Base-by-base conservation (phyloP, 176 grass and related monocot species). In the Rhynchospora tenuis region DNA sequence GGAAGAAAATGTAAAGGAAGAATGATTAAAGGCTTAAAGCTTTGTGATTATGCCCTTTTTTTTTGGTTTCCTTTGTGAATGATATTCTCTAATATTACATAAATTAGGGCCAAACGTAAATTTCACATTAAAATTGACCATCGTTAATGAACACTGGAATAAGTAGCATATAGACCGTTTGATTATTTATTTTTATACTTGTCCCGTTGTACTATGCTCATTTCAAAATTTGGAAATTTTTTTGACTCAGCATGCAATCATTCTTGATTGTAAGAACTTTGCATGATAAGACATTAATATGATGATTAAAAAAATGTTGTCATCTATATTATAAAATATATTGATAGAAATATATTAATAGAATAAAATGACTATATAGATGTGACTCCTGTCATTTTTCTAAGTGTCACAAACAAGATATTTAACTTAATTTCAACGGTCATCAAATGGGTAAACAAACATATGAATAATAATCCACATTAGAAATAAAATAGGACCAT, bases 1-100 rank as follows among this genome's bases (percentile, higher is more conserved):
- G 73, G 73, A 76, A 76, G 46, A 54, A 75, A 54, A 16, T 76
- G 73, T 55, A 76, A 50, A 76, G 73, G 73, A 31, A 77, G 73
- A 77, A 77, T 77, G 72, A 20, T 15, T 74, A 33, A 66, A n/a
- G n/a, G 33, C 5, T 59, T 23, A 69, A 52, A 75, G 47, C 46
- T 52, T 26, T 28, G 47, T 55, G 22, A 4, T 74, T 74, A 58
- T n/a, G 55, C 55, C 13, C 13, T 55, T 50, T 29, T 56, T 2
- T 56, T 77, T 55, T 55, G 13, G 48, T 55, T 4, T 76, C 54
- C 6, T 55, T 73, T 51, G 20, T 2, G 17, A 6, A 70, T 76
- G 11, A 6, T 76, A 54, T 76, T 28, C 45, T 52, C 48, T 28
- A 51, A 24, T 13, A 51, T 73, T 73, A 48, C 11, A 14, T n/a